These are phyloP conservation scores for Pleurostoma richardsiae DNA, from an alignment of 2,329 filamentous ascomycete genomes.

Conservation along the genomic window DNA sequence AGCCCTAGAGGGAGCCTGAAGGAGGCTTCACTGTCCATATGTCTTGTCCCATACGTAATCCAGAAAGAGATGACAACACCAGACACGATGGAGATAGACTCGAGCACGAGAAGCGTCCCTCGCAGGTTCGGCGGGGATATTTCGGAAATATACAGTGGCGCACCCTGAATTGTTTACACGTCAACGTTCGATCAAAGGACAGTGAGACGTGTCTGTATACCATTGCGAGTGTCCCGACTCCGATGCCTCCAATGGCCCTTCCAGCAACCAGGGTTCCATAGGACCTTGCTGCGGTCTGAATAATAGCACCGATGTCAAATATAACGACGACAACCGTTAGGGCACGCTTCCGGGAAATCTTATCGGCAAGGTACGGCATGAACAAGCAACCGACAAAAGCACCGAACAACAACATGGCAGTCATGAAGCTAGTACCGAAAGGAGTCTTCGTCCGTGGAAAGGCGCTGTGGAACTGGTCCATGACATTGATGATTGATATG, in stretches of 20 bases:
- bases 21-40: slow-evolving; percentile 28
- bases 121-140: slow-evolving; percentile 29
- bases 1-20: slow-evolving; percentile 37
- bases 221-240: slow-evolving; percentile 22
- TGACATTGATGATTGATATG: slow-evolving; percentile 43
- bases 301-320: slow-evolving; percentile 35
- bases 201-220: slow-evolving; percentile 4
- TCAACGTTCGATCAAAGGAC: neutral
- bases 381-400: slow-evolving; percentile 28
- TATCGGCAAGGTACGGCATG: slow-evolving; percentile 30
- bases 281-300: slow-evolving; percentile 23
- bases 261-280: slow-evolving; percentile 20
- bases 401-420: slow-evolving; percentile 34
- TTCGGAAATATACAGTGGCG: slow-evolving; percentile 24
- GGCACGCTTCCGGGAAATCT: slow-evolving; percentile 35
- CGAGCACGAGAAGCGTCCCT: slow-evolving; percentile 40
- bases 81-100: slow-evolving; percentile 43
- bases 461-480: slow-evolving; percentile 33
- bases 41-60: slow-evolving; percentile 46
- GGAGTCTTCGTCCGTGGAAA: slow-evolving; percentile 24
- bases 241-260: slow-evolving; percentile 21
- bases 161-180: slow-evolving; percentile 6
- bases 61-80: slow-evolving; percentile 49
- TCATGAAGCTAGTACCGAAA: slow-evolving; percentile 33
- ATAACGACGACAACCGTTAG: slow-evolving; percentile 29